Evolutionary conservation across 352 stramenopile species (phyloP).

Genomic region (Globisporangium acanthophoron): DNA sequence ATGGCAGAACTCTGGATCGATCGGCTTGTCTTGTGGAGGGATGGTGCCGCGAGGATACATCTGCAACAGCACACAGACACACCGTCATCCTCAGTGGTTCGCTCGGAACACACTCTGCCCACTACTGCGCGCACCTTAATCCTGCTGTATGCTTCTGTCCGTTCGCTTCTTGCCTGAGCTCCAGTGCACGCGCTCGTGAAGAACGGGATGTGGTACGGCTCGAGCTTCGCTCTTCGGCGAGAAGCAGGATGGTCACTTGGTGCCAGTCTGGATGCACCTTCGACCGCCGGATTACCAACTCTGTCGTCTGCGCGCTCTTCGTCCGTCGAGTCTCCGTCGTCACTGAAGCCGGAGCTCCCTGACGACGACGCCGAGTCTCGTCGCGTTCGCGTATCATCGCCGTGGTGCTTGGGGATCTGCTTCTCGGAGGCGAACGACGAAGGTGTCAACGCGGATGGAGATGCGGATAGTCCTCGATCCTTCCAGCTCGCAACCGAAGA

Average conservation of each 20-base stretch:
- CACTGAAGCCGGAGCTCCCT: constrained; percentile 13
- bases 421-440: constrained; percentile 11
- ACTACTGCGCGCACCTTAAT: constrained; percentile 1
- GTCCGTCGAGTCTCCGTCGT: constrained; percentile 1
- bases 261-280: neutral
- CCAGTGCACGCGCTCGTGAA: constrained; percentile 6
- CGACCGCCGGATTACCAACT: neutral
- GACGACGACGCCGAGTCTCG: constrained; percentile 11
- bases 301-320: neutral
- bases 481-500: constrained; percentile 10
- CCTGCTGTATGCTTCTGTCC: neutral
- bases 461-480: constrained; percentile 10
- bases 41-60: constrained; percentile 41
- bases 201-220: constrained; percentile 34
- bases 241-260: neutral
- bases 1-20: constrained; percentile 51
- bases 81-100: neutral
- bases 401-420: neutral
- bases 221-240: constrained; percentile 9
- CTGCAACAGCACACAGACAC: constrained; percentile 10
- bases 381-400: neutral
- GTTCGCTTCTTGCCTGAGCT: neutral
- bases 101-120: neutral
- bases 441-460: constrained; percentile 16
- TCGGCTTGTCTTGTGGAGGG: constrained; percentile 28